Conservation (phyloP, 208 protist genomes). For the Porcisia hertigi region DNA sequence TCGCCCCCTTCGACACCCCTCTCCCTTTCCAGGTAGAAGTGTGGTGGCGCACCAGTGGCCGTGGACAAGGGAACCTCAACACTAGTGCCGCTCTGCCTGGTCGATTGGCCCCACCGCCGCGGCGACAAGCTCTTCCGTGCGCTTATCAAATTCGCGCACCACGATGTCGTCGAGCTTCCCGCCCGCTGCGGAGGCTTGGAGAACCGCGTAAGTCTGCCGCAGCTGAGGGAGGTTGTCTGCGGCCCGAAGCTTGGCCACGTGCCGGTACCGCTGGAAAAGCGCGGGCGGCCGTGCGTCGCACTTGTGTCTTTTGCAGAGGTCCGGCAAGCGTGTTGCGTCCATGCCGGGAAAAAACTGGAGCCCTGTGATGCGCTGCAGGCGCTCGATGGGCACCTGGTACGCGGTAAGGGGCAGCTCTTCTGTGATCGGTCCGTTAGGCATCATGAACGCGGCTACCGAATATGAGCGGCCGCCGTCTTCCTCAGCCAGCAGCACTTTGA, state of each 20-base stretch:
- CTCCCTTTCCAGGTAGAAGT: background rate
- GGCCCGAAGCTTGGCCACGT: slow-evolving; percentile 62
- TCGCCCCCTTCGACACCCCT: background rate
- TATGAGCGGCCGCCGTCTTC: slow-evolving; percentile 25
- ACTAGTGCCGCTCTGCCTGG: slow-evolving; percentile 1
- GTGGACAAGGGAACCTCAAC: background rate
- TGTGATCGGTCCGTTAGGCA: slow-evolving; percentile 75
- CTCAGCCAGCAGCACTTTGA: slow-evolving; percentile 77
- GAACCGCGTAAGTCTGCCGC: slow-evolving; percentile 36
- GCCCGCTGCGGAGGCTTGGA: slow-evolving; percentile 28
- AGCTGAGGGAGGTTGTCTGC: slow-evolving; percentile 61
- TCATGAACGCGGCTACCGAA: slow-evolving; percentile 68
- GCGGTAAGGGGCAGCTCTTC: slow-evolving; percentile 64
- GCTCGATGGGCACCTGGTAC: slow-evolving; percentile 68
- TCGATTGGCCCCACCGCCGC: slow-evolving; percentile 33
- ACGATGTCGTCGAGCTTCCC: slow-evolving; percentile 40
- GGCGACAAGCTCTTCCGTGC: slow-evolving; percentile 47
- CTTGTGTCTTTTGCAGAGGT: slow-evolving; percentile 55
- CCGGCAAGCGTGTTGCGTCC: slow-evolving; percentile 27
- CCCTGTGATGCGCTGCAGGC: slow-evolving; percentile 63
- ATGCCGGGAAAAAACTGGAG: slow-evolving; percentile 77
- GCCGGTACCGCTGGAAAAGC: slow-evolving; percentile 56
- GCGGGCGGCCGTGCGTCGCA: slow-evolving; percentile 47
- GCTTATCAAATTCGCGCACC: slow-evolving; percentile 43
- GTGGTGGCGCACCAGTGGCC: background rate